Conservation (phyloP, 345 rosid genomes). For the Combretum micranthum region DNA sequence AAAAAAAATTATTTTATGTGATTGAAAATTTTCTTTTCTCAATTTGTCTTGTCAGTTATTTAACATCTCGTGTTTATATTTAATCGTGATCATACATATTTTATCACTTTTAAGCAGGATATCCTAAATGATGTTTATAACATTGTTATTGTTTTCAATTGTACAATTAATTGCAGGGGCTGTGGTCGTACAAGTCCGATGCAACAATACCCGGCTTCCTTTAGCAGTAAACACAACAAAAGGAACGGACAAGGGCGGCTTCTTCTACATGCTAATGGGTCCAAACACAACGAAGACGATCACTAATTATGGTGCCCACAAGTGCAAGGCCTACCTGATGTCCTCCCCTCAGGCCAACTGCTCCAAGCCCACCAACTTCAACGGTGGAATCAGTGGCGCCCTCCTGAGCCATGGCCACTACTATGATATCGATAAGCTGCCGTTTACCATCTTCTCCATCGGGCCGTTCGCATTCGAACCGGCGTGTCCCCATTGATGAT, state of each 20-base stretch:
- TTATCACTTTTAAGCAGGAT: no score
- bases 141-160: no score
- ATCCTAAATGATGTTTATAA: no score
- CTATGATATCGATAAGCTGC: conserved; percentile 19
- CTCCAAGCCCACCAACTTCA: conserved; percentile 39
- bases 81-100: no score
- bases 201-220: conserved; percentile 52
- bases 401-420: conserved; percentile 39
- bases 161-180: conserved; percentile 37
- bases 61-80: no score
- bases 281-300: conserved; percentile 40
- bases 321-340: conserved; percentile 50
- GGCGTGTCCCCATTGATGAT: conserved; percentile 40
- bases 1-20: no score
- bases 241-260: conserved; percentile 68
- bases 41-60: no score
- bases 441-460: conserved; percentile 44
- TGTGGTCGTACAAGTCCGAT: conserved; percentile 42
- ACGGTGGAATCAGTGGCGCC: conserved; percentile 54
- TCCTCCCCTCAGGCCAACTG: conserved; percentile 39
- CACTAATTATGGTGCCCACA: conserved; percentile 71
- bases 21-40: no score
- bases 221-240: conserved; percentile 11
- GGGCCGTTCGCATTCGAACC: conserved; percentile 89
- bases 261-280: conserved; percentile 51